phyloP scores from a whole-genome alignment of 2,329 filamentous ascomycete genomes.

The Exophiala xenobiotica region DNA sequence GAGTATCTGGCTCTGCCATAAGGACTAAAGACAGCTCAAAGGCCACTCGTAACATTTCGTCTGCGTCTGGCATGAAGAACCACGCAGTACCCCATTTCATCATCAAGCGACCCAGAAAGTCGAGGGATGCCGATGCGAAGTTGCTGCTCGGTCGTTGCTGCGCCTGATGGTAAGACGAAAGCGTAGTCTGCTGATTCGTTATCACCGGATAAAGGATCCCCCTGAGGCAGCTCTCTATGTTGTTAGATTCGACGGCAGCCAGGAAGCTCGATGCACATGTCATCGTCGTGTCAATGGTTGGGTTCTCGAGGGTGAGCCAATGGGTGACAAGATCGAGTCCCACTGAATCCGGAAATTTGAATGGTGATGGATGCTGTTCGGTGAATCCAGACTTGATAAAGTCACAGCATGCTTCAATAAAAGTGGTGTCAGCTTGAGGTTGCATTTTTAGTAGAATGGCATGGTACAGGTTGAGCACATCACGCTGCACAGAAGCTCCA shows the following conservation, averaged over 20 bases:
- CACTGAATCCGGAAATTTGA: constrained; percentile 43
- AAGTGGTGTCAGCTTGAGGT: constrained; percentile 35
- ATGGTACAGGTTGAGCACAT: constrained; percentile 19
- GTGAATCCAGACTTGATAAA: constrained; percentile 48
- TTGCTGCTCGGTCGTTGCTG: constrained; percentile 36
- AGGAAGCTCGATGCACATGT: constrained; percentile 47
- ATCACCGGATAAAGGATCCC: constrained; percentile 33
- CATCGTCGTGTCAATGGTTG: constrained; percentile 46
- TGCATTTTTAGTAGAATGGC: constrained; percentile 42
- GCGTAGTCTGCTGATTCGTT: constrained; percentile 37
- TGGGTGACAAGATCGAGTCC: constrained; percentile 42
- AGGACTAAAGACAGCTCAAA: constrained; percentile 44
- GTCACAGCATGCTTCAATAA: constrained; percentile 47
- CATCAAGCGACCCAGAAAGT: constrained; percentile 44
- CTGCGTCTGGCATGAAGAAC: constrained; percentile 36
- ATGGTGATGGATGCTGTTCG: constrained; percentile 42
- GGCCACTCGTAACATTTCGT: constrained; percentile 36
- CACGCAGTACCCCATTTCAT: constrained; percentile 43
- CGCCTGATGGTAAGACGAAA: constrained; percentile 11
- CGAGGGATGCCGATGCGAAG: constrained; percentile 46
- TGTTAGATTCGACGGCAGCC: constrained; percentile 37
- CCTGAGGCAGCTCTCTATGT: constrained; percentile 37
- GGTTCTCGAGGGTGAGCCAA: constrained; percentile 40
- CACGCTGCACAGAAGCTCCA: constrained; percentile 20
- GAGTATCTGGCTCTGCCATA: constrained; percentile 43